A percentile compares a stretch with the other conserved stretches of the same genome.
These are phyloP conservation scores for Auricularia cornea DNA, from an alignment of 768 basidiomycete species.

Conservation along the genomic window DNA sequence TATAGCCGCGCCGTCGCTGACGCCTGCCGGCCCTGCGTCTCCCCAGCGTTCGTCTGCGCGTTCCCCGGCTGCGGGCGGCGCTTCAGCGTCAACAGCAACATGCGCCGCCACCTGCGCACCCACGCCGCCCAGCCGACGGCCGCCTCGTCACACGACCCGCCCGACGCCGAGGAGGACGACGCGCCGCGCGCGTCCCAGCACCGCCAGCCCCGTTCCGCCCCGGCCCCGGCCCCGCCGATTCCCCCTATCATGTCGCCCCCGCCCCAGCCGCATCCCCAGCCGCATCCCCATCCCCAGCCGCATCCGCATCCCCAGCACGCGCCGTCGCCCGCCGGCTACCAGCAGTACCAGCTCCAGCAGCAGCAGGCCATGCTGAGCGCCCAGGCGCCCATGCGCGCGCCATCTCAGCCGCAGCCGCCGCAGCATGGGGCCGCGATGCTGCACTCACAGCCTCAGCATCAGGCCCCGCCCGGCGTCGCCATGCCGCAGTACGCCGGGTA, in stretches of 20 bases:
- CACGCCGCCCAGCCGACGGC: constrained; percentile 26
- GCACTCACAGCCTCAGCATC: neutral
- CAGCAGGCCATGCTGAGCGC: neutral
- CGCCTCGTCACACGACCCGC: neutral
- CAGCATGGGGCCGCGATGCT: neutral
- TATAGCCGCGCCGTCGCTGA: constrained; percentile 2
- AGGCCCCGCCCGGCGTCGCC: neutral
- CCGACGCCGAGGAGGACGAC: neutral
- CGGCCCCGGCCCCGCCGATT: neutral
- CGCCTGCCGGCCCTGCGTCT: neutral
- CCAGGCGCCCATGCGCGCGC: neutral
- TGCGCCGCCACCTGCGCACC: constrained; percentile 72
- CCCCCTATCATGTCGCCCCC: neutral
- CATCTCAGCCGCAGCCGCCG: neutral
- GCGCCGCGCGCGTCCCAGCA: neutral
- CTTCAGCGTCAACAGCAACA: constrained; percentile 81
- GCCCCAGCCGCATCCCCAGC: neutral
- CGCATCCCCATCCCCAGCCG: too few species aligned
- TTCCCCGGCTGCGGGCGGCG: constrained; percentile 65
- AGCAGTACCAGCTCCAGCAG: neutral
- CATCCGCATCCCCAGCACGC: neutral
- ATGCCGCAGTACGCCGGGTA: neutral
- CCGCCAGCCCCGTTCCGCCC: neutral
- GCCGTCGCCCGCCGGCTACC: neutral
- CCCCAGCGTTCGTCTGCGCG: constrained; percentile 62